These are phyloP conservation scores for Dendrobium chrysotoxum DNA, from an alignment of 106 monocot species.

Conservation along the genomic window DNA sequence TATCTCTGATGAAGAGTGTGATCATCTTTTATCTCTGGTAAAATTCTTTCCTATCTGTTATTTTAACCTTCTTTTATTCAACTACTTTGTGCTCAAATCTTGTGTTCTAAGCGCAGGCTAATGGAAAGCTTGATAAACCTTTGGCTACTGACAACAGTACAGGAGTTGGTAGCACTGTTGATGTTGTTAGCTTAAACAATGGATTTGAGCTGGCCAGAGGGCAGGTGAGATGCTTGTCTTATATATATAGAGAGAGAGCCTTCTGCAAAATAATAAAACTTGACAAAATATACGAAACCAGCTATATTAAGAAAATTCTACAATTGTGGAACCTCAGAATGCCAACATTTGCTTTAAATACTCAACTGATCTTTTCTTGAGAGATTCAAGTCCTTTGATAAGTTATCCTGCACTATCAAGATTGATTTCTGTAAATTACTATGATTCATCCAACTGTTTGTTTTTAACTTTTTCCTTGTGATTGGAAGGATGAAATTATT, in stretches of 20 bases:
- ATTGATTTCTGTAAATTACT: background rate
- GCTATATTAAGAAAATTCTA: background rate
- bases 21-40: slow-evolving; percentile 66
- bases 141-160: background rate
- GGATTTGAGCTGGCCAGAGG: background rate
- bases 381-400: background rate
- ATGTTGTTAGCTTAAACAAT: background rate
- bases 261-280: background rate
- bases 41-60: slow-evolving; percentile 5
- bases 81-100: background rate
- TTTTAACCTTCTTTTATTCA: background rate
- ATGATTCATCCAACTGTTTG: background rate
- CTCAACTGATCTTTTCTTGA: background rate
- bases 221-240: background rate
- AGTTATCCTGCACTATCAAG: too few species aligned
- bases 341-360: background rate
- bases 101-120: slow-evolving; percentile 18
- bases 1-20: slow-evolving; percentile 57
- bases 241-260: too few species aligned
- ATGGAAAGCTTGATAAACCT: background rate
- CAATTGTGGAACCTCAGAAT: background rate
- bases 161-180: background rate
- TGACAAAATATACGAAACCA: background rate
- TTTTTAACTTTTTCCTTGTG: slow-evolving; percentile 5
- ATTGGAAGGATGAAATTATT: slow-evolving; percentile 49